Evolutionary conservation across 2,329 filamentous ascomycete genomes (phyloP).

Genomic region (Trichoderma sp.): DNA sequence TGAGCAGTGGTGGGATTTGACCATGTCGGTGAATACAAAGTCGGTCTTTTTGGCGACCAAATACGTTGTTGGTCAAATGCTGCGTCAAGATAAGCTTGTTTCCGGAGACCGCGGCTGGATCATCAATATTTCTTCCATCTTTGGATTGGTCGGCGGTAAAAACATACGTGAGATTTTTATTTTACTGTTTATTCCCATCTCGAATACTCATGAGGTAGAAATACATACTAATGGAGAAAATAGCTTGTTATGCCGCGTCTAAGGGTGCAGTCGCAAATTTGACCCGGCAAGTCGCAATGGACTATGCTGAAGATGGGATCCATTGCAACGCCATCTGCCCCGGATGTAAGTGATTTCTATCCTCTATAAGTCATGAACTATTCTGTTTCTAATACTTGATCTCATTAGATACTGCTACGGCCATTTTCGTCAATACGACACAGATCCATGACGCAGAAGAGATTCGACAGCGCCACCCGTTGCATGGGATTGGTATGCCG

Average conservation of each 20-base stretch:
- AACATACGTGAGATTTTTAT: constrained; percentile 30
- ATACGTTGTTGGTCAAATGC: constrained; percentile 51
- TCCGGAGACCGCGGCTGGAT: constrained; percentile 51
- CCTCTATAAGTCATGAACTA: neutral
- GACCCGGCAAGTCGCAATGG: constrained; percentile 50
- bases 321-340: constrained; percentile 58
- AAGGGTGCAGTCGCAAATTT: constrained; percentile 55
- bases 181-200: neutral
- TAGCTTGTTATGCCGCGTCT: constrained; percentile 47
- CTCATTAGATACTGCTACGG: constrained; percentile 32
- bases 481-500: constrained; percentile 34
- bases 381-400: neutral
- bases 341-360: constrained; percentile 39
- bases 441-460: constrained; percentile 26
- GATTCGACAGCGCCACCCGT: constrained; percentile 29
- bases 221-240: neutral
- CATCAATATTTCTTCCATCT: constrained; percentile 50
- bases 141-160: constrained; percentile 41
- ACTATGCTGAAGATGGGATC: constrained; percentile 51
- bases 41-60: constrained; percentile 47
- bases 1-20: constrained; percentile 48
- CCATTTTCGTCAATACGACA: constrained; percentile 33
- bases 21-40: constrained; percentile 42
- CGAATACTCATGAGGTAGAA: too few relatives aligned
- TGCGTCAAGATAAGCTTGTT: constrained; percentile 45